Conservation (phyloP, 208 protist genomes). For the Trypanosoma avium region DNA sequence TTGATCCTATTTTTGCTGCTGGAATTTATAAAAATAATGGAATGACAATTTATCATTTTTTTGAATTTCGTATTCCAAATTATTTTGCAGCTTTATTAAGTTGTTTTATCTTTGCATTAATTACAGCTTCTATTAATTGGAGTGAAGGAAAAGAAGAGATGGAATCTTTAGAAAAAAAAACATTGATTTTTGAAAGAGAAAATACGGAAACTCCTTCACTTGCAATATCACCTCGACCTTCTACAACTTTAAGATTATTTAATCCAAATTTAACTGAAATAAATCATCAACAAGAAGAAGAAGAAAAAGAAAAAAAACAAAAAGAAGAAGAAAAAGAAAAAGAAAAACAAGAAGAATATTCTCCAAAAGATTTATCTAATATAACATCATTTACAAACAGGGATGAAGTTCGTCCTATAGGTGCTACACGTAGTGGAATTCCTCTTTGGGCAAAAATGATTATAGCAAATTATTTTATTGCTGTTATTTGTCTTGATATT, state of each 20-base stretch:
- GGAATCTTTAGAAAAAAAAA: background rate
- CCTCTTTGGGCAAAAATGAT: slow-evolving; percentile 36
- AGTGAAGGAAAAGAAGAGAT: background rate
- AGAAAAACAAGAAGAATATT: background rate
- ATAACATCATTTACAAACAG: background rate
- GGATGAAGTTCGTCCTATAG: slow-evolving; percentile 12
- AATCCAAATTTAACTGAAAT: background rate
- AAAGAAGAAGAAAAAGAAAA: background rate
- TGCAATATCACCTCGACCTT: background rate
- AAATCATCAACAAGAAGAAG: background rate
- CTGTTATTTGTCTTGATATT: slow-evolving; percentile 37
- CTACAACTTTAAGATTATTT: too few species aligned
- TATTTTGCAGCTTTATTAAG: slow-evolving; percentile 65
- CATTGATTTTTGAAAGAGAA: background rate
- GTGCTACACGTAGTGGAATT: slow-evolving; percentile 11
- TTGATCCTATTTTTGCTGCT: slow-evolving; percentile 62
- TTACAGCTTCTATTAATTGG: slow-evolving; percentile 46
- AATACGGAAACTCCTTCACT: background rate
- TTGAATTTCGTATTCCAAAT: slow-evolving; percentile 75
- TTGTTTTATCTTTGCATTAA: slow-evolving; percentile 65
- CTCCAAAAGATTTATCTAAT: background rate
- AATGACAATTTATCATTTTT: slow-evolving; percentile 24
- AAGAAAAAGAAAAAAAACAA: background rate
- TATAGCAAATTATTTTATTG: slow-evolving; percentile 16
- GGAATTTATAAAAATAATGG: slow-evolving; percentile 39